Evolutionary conservation across 2,329 filamentous ascomycete genomes (phyloP).

Genomic region (Neophaeococcomyces aloes): DNA sequence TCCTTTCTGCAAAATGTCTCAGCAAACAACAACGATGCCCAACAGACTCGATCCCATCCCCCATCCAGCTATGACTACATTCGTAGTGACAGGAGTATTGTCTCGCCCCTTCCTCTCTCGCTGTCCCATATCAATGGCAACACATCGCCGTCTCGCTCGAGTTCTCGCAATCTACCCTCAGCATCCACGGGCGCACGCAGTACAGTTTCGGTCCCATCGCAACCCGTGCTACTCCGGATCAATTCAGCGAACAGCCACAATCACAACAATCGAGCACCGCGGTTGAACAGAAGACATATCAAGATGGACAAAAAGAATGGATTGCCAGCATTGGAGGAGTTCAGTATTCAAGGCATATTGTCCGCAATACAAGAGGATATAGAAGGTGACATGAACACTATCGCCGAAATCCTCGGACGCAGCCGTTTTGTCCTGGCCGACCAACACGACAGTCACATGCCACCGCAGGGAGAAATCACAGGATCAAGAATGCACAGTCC

Average conservation of each 20-base stretch:
- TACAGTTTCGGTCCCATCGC: conserved; percentile 27
- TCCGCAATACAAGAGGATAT: conserved; percentile 50
- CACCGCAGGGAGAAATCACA: conserved; percentile 49
- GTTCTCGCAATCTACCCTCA: conserved; percentile 13
- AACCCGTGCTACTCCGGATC: conserved; percentile 35
- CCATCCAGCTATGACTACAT: conserved; percentile 19
- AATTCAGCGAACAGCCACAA: conserved; percentile 31
- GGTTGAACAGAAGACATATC: conserved; percentile 26
- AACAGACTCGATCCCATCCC: conserved; percentile 18
- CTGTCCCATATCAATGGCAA: conserved; percentile 17
- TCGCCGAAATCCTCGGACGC: conserved; percentile 53
- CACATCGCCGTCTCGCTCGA: conserved; percentile 16
- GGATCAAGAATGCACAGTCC: conserved; percentile 19
- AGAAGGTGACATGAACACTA: conserved; percentile 47
- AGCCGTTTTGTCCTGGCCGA: conserved; percentile 52
- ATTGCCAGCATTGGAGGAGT: conserved; percentile 41
- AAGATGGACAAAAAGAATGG: conserved; percentile 23
- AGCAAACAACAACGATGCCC: neutral
- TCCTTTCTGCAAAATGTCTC: conserved; percentile 16
- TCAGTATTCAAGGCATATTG: conserved; percentile 47
- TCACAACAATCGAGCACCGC: conserved; percentile 23
- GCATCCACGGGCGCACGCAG: conserved; percentile 18
- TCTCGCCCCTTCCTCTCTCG: conserved; percentile 16
- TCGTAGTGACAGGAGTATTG: conserved; percentile 19
- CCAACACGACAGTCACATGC: conserved; percentile 52